Evolutionary conservation across 306 rosid species (phyloP), one percentile per base, ranked within the genome.

Genomic region (Inga laurina): DNA sequence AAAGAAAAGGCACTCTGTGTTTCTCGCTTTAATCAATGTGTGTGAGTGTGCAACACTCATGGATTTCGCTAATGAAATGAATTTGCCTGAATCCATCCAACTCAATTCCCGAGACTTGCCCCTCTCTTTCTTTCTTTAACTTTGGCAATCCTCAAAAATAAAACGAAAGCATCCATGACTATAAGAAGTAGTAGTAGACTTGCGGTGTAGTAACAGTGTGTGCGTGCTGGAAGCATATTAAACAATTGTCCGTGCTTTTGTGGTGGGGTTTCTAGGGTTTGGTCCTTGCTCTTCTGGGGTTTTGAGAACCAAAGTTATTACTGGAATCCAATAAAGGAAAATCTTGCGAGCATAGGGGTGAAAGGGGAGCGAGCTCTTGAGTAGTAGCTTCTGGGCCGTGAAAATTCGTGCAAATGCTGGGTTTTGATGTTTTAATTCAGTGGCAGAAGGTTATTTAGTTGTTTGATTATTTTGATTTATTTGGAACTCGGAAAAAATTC

Each of bases 251-350:
- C 54, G 75, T 79, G 84, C 67, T 75, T 64, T 76, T 54, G 59
- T 34, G 74, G 49, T 46, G 79, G 61, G 51, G 66, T 65, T 76
- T 83, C 82, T 76, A 84, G 88, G 88, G 86, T 84, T 86, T 37
- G 77, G 46, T 72, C 44, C 72, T 56, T 51, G 12, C 61, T 74
- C 84, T 77, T 85, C 87, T 91, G 88, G 91, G 92, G 91, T 88
- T 91, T 86, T 77, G 87, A 83, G 79, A 39, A 78, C 86, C 83
- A 72, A 74, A 75, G 12, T 5, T 72, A 45, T 72, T 72, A 7
- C 41, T 72, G 34, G 57, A 5, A 71, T 71, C 75, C 54, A 24
- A 45, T 72, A 46, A 45, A 72, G 76, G 37, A 22, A 45, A 45
- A 72, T 46, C 76, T 72, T 46, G 59, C 59, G 7, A 45, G 3